A percentile compares a stretch with the other conserved stretches of the same genome.
Evolutionary conservation across 78 protist genomes (phyloP).

Genomic region (Emiliania huxleyi): DNA sequence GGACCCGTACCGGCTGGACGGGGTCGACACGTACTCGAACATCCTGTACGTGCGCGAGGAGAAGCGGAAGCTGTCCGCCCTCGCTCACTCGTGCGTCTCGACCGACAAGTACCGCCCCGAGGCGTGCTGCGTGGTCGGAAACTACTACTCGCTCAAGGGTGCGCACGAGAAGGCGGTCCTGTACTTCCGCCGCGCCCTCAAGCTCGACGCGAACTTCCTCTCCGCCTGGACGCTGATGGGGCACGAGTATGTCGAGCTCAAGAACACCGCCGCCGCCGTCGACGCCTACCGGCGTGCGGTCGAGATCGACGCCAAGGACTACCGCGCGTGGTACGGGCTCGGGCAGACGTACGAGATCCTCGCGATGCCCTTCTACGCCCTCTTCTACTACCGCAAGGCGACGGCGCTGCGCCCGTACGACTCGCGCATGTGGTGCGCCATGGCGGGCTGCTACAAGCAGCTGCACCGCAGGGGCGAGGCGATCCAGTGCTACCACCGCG

Average conservation of each 20-base stretch:
- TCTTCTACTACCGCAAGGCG: conserved; percentile 87
- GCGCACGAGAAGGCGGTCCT: conserved; percentile 89
- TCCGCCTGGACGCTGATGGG: conserved; percentile 97
- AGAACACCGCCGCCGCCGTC: conserved; percentile 84
- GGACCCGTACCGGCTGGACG: conserved; percentile 80
- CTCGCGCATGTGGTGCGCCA: conserved; percentile 86
- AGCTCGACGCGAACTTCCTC: conserved; percentile 54
- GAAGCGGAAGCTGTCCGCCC: conserved; percentile 30
- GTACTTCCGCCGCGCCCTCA: conserved; percentile 88
- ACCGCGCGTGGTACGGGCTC: conserved; percentile 96
- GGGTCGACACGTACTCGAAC: conserved; percentile 84
- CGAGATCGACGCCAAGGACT: conserved; percentile 72
- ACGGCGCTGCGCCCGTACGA: conserved; percentile 75
- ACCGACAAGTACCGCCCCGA: conserved; percentile 82
- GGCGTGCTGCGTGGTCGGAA: conserved; percentile 89
- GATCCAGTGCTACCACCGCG: conserved; percentile 79
- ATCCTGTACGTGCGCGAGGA: conserved; percentile 82
- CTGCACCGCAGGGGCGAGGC: conserved; percentile 48
- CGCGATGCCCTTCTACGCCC: conserved; percentile 75
- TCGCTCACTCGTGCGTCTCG: conserved; percentile 33
- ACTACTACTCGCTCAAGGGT: conserved; percentile 76
- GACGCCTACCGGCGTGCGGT: conserved; percentile 82
- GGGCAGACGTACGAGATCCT: conserved; percentile 93
- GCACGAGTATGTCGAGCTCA: conserved; percentile 89
- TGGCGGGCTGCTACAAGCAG: conserved; percentile 56